These are phyloP conservation scores for Eragrostis curvula DNA, from an alignment of 176 grass and related monocot species.

Conservation along the genomic window DNA sequence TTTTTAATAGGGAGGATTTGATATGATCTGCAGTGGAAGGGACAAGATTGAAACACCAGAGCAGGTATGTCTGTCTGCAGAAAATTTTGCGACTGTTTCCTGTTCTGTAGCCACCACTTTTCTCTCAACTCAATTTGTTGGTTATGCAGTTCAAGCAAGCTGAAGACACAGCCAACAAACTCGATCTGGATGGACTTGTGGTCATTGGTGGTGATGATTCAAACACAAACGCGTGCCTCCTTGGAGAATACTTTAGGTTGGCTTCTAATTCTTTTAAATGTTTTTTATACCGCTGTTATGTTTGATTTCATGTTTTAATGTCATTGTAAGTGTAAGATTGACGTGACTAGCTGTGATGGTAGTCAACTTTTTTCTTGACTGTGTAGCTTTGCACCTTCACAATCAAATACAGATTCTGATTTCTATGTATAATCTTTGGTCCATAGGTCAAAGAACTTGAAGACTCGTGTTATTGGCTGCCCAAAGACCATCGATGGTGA, in stretches of 20 bases:
- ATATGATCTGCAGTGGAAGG: slow-evolving; percentile 99
- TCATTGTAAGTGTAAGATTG: not conserved
- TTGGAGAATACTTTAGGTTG: slow-evolving; percentile 93
- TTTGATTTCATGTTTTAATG: not conserved
- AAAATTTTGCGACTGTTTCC: not conserved
- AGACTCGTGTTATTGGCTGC: slow-evolving; percentile 94
- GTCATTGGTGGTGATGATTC: slow-evolving; percentile 99
- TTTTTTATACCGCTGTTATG: not conserved
- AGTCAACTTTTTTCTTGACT: not conserved
- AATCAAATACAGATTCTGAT: slow-evolving; percentile 7
- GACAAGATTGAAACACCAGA: slow-evolving; percentile 99
- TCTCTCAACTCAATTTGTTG: slow-evolving; percentile 30
- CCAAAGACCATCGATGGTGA: slow-evolving; percentile 99
- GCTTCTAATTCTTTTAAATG: not conserved
- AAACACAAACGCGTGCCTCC: slow-evolving; percentile 98
- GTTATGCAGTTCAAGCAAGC: slow-evolving; percentile 90
- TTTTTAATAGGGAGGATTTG: slow-evolving; percentile 83
- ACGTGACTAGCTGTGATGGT: not conserved
- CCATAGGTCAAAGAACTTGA: slow-evolving; percentile 77
- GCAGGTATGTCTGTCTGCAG: slow-evolving; percentile 55
- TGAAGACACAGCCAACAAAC: slow-evolving; percentile 81
- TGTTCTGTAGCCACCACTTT: not conserved
- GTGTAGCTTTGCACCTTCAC: not conserved
- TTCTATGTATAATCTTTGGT: slow-evolving; percentile 25
- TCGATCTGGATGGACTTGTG: slow-evolving; percentile 94